These are phyloP conservation scores for Nadsonia fulvescens DNA, from an alignment of 805 yeast species.

Conservation along the genomic window DNA sequence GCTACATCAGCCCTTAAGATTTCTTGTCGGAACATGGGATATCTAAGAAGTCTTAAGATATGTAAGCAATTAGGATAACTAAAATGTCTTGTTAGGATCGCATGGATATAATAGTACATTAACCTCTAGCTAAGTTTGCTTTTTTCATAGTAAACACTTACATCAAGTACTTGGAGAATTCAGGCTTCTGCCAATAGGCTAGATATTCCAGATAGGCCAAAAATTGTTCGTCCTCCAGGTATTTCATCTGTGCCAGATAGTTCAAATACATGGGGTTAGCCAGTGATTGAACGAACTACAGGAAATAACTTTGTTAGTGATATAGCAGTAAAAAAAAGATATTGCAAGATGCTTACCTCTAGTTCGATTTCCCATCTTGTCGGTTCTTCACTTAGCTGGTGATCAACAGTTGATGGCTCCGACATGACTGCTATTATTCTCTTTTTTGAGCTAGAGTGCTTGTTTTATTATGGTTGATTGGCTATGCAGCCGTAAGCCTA, in stretches of 20 bases:
- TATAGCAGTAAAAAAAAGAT: conserved; percentile 1
- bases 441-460: too few species aligned
- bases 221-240: conserved; percentile 53
- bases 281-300: conserved; percentile 74
- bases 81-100: conserved; percentile 11
- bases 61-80: conserved; percentile 80
- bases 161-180: conserved; percentile 51
- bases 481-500: too few species aligned
- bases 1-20: conserved; percentile 25
- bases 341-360: conserved; percentile 30
- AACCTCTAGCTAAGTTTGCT: too few species aligned
- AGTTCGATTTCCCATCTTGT: conserved; percentile 74
- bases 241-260: conserved; percentile 69
- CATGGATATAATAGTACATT: too few species aligned
- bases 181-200: conserved; percentile 69
- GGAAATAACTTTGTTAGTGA: conserved; percentile 1
- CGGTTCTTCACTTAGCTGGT: too few species aligned
- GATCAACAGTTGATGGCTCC: too few species aligned
- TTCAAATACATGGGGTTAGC: conserved; percentile 80
- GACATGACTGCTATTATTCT: too few species aligned
- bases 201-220: conserved; percentile 61
- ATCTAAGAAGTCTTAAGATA: conserved; percentile 40
- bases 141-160: conserved; percentile 13
- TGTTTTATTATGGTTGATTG: too few species aligned
- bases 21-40: conserved; percentile 22